A percentile compares a stretch with the other conserved stretches of the same genome.
Evolutionary conservation across 2,329 filamentous ascomycete genomes (phyloP).

Genomic region (Sarocladiaceae sp.): DNA sequence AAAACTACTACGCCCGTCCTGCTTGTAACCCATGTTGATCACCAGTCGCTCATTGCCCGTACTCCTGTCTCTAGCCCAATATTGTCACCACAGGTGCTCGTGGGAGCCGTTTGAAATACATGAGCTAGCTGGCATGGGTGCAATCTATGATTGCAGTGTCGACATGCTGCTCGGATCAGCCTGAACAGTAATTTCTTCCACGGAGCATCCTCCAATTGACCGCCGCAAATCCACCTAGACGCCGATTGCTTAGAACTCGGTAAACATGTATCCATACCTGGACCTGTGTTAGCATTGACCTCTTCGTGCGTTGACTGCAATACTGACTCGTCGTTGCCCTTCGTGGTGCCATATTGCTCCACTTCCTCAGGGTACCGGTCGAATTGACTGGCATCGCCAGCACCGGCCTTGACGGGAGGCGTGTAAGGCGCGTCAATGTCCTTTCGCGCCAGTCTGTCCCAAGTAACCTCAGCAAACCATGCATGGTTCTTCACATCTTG

Average conservation of each 20-base stretch:
- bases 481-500: constrained; percentile 91
- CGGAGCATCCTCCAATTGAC: no score
- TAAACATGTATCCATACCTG: constrained; percentile 69
- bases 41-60: no score
- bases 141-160: no score
- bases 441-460: constrained; percentile 89
- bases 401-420: constrained; percentile 86
- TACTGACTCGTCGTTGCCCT: constrained; percentile 79
- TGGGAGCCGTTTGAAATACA: no score
- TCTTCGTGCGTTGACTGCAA: no score
- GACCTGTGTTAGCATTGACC: constrained; percentile 43
- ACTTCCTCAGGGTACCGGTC: constrained; percentile 97
- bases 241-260: constrained; percentile 34
- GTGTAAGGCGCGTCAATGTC: constrained; percentile 98
- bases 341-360: constrained; percentile 73
- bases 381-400: constrained; percentile 94
- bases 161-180: no score
- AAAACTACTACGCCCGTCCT: neutral
- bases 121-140: no score
- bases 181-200: no score
- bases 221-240: neutral
- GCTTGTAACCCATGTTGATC: no score
- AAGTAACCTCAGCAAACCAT: constrained; percentile 97
- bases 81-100: no score
- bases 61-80: no score